Conservation (phyloP, 768 basidiomycete genomes). For the Suillus subaureus region DNA sequence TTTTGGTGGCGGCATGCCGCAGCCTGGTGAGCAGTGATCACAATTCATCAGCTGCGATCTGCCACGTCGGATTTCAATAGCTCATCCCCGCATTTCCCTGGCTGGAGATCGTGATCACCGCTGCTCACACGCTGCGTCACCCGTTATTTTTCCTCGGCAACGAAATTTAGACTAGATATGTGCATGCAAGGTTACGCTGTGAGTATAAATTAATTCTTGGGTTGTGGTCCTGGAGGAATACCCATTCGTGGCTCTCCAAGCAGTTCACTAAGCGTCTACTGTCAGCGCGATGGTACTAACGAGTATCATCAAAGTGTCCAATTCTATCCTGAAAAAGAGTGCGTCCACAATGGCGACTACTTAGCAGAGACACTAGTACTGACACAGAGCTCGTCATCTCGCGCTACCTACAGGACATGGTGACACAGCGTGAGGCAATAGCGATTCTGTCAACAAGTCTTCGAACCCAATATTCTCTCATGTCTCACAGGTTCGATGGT, state of each 20-base stretch:
- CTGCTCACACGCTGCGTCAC: background rate
- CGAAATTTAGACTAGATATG: background rate
- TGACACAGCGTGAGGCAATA: slow-evolving; percentile 25
- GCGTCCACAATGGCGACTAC: slow-evolving; percentile 7
- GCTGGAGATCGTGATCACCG: background rate
- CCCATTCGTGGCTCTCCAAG: background rate
- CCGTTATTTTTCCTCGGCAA: background rate
- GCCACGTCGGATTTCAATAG: slow-evolving; percentile 1
- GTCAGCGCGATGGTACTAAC: slow-evolving; percentile 14
- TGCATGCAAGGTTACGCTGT: background rate
- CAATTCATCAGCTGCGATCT: background rate
- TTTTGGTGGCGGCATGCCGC: background rate
- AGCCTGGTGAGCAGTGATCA: background rate
- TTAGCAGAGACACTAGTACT: background rate
- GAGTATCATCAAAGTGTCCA: background rate
- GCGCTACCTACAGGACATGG: slow-evolving; percentile 15
- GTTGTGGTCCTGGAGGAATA: background rate
- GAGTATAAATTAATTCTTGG: background rate
- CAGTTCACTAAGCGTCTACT: background rate
- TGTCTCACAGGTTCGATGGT: slow-evolving; percentile 55
- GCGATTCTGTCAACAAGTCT: slow-evolving; percentile 1
- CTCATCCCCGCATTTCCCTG: background rate
- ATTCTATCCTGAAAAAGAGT: slow-evolving; percentile 15
- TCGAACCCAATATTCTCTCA: slow-evolving; percentile 11
- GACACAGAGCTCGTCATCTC: slow-evolving; percentile 13